Evolutionary conservation across 495 filamentous ascomycete species (phyloP), one percentile per base, ranked within the genome.

Genomic region (Symbiotaphrina buchneri): DNA sequence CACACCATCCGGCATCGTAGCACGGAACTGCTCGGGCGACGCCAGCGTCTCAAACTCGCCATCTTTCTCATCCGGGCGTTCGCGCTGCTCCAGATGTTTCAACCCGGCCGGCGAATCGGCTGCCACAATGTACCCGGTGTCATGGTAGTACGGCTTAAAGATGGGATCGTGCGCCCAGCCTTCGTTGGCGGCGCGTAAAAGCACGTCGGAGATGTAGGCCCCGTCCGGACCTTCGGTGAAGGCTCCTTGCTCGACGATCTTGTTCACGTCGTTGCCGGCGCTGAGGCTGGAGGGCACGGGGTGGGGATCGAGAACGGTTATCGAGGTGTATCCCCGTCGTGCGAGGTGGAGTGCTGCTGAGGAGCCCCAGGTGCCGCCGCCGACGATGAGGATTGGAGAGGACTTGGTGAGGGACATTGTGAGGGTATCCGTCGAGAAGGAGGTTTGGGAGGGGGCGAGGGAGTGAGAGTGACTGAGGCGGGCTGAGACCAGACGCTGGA

Each of bases 231-330:
- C n/a, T n/a, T n/a, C n/a, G n/a, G n/a, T n/a, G n/a, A n/a, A 8
- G 26, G 18, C 40, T 58, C 61, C 47, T 49, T 57, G 52, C 39
- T 67, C 61, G 43, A 64, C 56, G 31, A 65, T 65, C 33, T 65
- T 65, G 30, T 68, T 68, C 11, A 68, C 39, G 33, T 65, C 62
- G 35, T 65, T 67, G 2, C 61, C 61, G 2, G 61, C 59, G 14
- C 55, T 49, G 15, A 55, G 54, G 10, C 53, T 45, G 3, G 60
- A 63, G 2, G 62, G 62, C 5, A 56, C 38, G 1, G 40, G 39
- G 31, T 56, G 40, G 4, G 47, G 43, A 39, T 67, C 62, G 8
- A 59, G 46, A 10, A 61, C 60, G 0, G 44, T 57, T 32, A 65
- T 48, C 37, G 55, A 46, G 18, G 33, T 43, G 41, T 61, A 61